phyloP scores from a whole-genome alignment of 2,329 filamentous ascomycete genomes.

The Coleophoma crateriformis region DNA sequence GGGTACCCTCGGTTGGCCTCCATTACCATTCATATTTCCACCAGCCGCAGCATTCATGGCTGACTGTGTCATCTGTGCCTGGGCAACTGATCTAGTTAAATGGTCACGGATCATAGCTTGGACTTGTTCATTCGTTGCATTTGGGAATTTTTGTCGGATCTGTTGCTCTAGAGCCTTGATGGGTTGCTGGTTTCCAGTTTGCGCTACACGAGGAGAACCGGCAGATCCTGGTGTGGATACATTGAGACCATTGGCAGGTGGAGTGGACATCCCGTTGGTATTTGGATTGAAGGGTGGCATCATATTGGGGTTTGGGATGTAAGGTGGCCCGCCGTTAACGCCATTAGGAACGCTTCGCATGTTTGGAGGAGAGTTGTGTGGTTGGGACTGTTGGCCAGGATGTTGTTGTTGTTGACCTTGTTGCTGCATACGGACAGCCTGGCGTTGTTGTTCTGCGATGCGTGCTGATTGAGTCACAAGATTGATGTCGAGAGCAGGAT shows the following conservation, averaged over 20 bases:
- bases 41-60: slow-evolving; percentile 43
- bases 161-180: slow-evolving; percentile 13
- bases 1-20: slow-evolving; percentile 6
- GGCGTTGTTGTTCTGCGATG: slow-evolving; percentile 60
- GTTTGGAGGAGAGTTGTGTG: slow-evolving; percentile 35
- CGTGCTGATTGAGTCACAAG: slow-evolving; percentile 59
- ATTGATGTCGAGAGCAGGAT: slow-evolving; percentile 43
- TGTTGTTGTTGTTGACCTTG: slow-evolving; percentile 24
- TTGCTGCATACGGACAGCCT: slow-evolving; percentile 33
- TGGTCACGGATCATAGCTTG: slow-evolving; percentile 43
- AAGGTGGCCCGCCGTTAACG: slow-evolving; percentile 22
- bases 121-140: slow-evolving; percentile 45
- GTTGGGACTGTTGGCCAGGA: slow-evolving; percentile 19
- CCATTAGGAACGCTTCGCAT: slow-evolving; percentile 18
- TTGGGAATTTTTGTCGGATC: slow-evolving; percentile 19
- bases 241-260: slow-evolving; percentile 19
- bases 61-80: slow-evolving; percentile 41
- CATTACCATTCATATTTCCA: slow-evolving; percentile 12
- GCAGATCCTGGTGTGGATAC: slow-evolving; percentile 16
- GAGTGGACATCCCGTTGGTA: slow-evolving; percentile 40
- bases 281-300: slow-evolving; percentile 45
- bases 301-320: slow-evolving; percentile 31
- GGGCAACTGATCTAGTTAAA: slow-evolving; percentile 30
- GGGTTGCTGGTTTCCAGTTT: background rate
- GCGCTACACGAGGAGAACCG: slow-evolving; percentile 21